Base-by-base conservation (phyloP, 768 basidiomycete genomes). In the Jaapia argillacea region DNA sequence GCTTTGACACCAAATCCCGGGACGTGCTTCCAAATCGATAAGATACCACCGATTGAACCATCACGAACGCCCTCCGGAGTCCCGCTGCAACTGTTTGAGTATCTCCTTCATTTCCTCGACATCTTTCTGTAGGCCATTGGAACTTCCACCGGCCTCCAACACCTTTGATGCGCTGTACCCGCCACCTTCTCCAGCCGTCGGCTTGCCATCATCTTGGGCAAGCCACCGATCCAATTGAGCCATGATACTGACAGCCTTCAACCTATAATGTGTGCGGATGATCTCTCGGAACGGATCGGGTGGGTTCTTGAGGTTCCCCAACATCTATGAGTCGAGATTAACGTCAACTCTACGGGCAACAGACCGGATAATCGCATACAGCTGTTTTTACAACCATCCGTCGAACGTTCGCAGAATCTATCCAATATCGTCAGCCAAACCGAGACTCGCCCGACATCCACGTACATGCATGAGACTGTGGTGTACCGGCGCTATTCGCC, bases 341-440 rank as follows among this genome's bases (percentile, higher is more conserved):
- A 22, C 12, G 10, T 13, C 37, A 38, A 6, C 37, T 21, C 10
- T 21, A 21, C 36, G 23, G 23, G 16, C 1, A 39, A 24, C 24
- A 38, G 36, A 41, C 24, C 36, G 25, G 16, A 47, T 41, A 18
- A 21, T 20, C 40, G 51, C 75, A 51, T 61, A 88, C 87, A 44
- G 92, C 91, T 28, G 87, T 89, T 56, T 74, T 79, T 26, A 93
- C 80, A 5, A 86, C 85, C 93, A 96, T 96, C 14, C 93, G 70
- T 22, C 93, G 78, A 25, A 96, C 77, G 58, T 96, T 97, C 36
- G 88, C 85, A 26, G 89, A 92, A 61, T 92, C 88, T 91, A 51
- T 7, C n/a, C 24, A 16, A 28, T 41, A 21, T n/a, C 16, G 21
- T 26, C 24, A 40, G 7, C 35, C 37, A 40, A 21, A 24, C 33